Evolutionary conservation across 805 yeast species (phyloP).

Genomic region (Huiozyma naganishii): DNA sequence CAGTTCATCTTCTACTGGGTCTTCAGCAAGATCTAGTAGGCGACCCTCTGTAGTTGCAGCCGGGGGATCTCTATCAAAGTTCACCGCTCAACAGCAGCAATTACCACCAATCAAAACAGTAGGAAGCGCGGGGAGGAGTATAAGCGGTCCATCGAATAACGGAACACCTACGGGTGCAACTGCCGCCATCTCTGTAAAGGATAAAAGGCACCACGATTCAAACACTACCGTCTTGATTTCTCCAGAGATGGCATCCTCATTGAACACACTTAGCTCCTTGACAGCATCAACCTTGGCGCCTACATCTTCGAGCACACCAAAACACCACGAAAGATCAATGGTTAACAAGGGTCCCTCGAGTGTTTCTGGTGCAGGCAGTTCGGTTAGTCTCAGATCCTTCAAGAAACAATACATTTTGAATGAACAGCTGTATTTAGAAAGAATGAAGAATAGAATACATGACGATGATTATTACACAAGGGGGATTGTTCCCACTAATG

Average conservation of each 20-base stretch:
- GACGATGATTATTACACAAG: slow-evolving; percentile 63
- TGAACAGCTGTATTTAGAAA: slow-evolving; percentile 54
- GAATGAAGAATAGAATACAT: slow-evolving; percentile 46
- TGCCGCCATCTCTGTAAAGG: not conserved
- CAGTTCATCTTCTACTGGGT: slow-evolving; percentile 35
- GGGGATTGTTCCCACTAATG: slow-evolving; percentile 36
- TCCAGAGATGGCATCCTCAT: slow-evolving; percentile 1
- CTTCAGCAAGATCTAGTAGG: slow-evolving; percentile 5
- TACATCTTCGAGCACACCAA: not conserved
- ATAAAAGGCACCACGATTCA: not conserved
- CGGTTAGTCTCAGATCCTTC: slow-evolving; percentile 7
- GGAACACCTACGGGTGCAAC: not conserved
- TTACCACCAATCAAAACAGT: slow-evolving; percentile 1
- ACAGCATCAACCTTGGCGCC: not conserved
- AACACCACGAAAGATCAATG: not conserved
- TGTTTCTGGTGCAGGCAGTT: not conserved
- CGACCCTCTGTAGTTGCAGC: slow-evolving; percentile 3
- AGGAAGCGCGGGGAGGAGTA: not conserved
- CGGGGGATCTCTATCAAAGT: not conserved
- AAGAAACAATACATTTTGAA: slow-evolving; percentile 35
- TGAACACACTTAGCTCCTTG: slow-evolving; percentile 1
- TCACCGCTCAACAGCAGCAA: slow-evolving; percentile 1
- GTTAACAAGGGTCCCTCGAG: not conserved
- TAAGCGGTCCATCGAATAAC: not conserved
- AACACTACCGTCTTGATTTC: slow-evolving; percentile 1